A percentile compares a stretch with the other conserved stretches of the same genome.
Evolutionary conservation across 1,139 yeast species (phyloP).

Genomic region (Geotrichum siamense): DNA sequence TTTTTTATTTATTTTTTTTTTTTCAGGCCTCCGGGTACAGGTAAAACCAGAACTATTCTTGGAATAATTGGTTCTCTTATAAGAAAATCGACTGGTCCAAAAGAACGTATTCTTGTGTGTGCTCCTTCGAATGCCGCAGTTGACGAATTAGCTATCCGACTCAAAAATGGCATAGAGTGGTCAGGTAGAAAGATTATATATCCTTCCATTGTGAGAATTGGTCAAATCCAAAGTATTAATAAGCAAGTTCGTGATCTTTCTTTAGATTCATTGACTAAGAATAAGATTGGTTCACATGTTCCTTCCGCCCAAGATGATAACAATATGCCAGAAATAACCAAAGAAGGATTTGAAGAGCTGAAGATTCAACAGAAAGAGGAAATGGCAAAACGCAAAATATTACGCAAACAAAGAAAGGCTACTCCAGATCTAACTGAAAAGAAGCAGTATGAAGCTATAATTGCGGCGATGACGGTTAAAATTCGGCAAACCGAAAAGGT

Average conservation of each 20-base stretch:
- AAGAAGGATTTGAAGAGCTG: constrained; percentile 48
- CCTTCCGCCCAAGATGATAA: constrained; percentile 39
- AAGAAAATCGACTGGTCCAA: constrained; percentile 33
- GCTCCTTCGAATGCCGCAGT: constrained; percentile 99
- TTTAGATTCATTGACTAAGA: constrained; percentile 44
- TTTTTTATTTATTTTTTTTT: constrained; percentile 4
- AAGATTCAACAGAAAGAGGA: constrained; percentile 32
- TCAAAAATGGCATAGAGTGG: constrained; percentile 59
- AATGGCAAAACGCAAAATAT: constrained; percentile 52
- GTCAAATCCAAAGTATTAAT: constrained; percentile 84
- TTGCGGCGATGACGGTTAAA: constrained; percentile 55
- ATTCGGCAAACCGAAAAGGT: constrained; percentile 73
- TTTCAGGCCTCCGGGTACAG: constrained; percentile 81
- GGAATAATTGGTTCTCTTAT: constrained; percentile 82
- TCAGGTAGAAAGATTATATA: constrained; percentile 48
- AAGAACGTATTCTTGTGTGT: constrained; percentile 67
- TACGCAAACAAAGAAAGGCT: constrained; percentile 39
- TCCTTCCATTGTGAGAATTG: constrained; percentile 78
- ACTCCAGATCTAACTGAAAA: constrained; percentile 24
- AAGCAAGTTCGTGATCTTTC: constrained; percentile 76
- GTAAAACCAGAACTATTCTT: constrained; percentile 92
- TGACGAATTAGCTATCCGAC: constrained; percentile 86
- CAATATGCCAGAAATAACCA: constrained; percentile 77
- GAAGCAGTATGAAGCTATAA: constrained; percentile 35
- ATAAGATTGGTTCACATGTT: constrained; percentile 42